Evolutionary conservation across 768 basidiomycete species (phyloP), one percentile per base, ranked within the genome.

Genomic region (Pleurotus citrinopileatus): DNA sequence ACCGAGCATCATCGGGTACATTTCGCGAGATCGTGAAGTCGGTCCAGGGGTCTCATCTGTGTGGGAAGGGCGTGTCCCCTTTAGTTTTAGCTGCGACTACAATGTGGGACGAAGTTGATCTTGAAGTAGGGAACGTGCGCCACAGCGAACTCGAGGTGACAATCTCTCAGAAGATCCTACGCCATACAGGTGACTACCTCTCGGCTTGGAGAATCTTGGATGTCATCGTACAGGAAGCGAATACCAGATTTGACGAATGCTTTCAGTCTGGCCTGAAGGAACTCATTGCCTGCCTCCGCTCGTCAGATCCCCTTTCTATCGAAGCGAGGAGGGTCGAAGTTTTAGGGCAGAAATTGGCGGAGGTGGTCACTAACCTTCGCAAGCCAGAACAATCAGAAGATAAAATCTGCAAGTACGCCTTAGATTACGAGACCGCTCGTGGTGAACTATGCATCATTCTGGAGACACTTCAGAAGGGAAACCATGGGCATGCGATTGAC

Each of bases 1-100:
- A 70, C 55, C 63, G 71, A 20, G 71, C 77, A 64, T 65, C 67
- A n/a, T 72, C 72, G 32, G 70, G 70, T 3, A 70, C 74, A 17
- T 65, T 69, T 22, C 70, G 68, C 59, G 80, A 78, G 59, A 70
- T 80, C 34, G 7, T 37, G 15, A 23, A 32, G 23, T 32, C 19
- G 10, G 37, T 51, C 15, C 17, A 25, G 3, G 17, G 1, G 6
- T 34, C 48, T 3, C 12, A 34, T 4, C 48, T 51, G 10, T 34
- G 29, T 9, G n/a, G 23, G 22, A 37, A 51, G 10, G 23, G 19
- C n/a, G n/a, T 15, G 13, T 13, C 48, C 48, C 22, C 48, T 13
- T 19, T 23, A 29, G 48, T 65, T n/a, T 48, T 71, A 45, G 61
- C 59, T 15, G n/a, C n/a, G n/a, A 65, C 68, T 9, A 69, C 65